Evolutionary conservation across 495 filamentous ascomycete species (phyloP).

Genomic region (Echria macrotheca): DNA sequence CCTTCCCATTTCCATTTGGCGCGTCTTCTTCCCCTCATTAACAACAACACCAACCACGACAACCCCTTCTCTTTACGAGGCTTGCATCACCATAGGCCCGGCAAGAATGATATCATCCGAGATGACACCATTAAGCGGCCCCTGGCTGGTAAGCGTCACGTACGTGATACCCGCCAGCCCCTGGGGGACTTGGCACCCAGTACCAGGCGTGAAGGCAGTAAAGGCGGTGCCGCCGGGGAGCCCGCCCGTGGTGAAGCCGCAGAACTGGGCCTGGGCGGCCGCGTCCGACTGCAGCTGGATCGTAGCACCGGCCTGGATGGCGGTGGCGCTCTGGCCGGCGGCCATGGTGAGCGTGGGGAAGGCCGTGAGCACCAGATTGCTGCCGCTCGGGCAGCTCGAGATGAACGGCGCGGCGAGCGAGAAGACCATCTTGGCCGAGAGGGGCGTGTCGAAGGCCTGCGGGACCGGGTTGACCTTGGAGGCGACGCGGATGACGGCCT

Average conservation of each 20-base stretch:
- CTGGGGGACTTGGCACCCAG: conserved; percentile 47
- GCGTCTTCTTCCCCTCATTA: background rate
- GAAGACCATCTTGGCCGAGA: conserved; percentile 54
- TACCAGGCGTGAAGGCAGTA: conserved; percentile 36
- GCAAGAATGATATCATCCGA: conserved; percentile 49
- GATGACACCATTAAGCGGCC: conserved; percentile 36
- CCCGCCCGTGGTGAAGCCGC: conserved; percentile 52
- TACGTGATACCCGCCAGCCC: conserved; percentile 50
- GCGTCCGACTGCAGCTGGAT: conserved; percentile 39
- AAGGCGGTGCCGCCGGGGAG: conserved; percentile 49
- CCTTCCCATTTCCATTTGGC: background rate
- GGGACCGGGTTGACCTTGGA: conserved; percentile 45
- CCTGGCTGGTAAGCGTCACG: conserved; percentile 45
- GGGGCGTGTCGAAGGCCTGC: conserved; percentile 54
- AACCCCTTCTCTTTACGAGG: conserved; percentile 40
- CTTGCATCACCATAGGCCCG: conserved; percentile 46
- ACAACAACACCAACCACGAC: background rate
- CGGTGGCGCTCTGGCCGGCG: conserved; percentile 35
- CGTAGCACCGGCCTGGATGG: conserved; percentile 39
- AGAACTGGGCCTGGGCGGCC: conserved; percentile 41
- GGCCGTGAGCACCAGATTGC: conserved; percentile 49
- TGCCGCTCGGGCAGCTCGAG: conserved; percentile 50
- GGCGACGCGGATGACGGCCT: conserved; percentile 53
- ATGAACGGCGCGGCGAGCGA: conserved; percentile 62
- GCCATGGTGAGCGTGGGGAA: conserved; percentile 53